Percentiles rank a stretch among this genome's conserved stretches.
These are phyloP conservation scores for Starmerella bombi DNA, from an alignment of 805 yeast species.

Conservation along the genomic window DNA sequence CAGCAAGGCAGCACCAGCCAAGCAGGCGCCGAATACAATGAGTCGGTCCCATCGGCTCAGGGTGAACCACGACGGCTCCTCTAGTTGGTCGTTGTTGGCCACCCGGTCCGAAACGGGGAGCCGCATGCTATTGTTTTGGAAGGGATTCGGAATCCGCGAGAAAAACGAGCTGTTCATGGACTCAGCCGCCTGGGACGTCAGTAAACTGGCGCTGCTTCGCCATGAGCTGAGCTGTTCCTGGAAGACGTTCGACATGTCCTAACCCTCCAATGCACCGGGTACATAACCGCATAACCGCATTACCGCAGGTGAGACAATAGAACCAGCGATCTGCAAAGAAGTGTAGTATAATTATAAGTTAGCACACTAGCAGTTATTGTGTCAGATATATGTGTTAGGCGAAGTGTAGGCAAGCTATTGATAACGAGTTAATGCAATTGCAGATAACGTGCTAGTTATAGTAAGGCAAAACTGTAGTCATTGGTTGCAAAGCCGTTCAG, in stretches of 20 bases:
- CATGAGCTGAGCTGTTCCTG: slow-evolving; percentile 27
- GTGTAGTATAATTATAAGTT: too few species aligned
- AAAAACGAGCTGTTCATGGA: slow-evolving; percentile 20
- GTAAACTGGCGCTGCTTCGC: slow-evolving; percentile 21
- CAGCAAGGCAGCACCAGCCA: slow-evolving; percentile 65
- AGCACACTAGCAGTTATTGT: too few species aligned
- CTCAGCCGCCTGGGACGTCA: slow-evolving; percentile 18
- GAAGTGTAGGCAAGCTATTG: too few species aligned
- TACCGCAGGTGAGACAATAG: too few species aligned
- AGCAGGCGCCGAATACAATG: slow-evolving; percentile 61
- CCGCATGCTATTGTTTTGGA: slow-evolving; percentile 17
- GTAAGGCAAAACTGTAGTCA: too few species aligned
- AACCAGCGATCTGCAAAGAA: too few species aligned
- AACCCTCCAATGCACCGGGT: too few species aligned
- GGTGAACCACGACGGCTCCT: slow-evolving; percentile 31
- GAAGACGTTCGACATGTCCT: slow-evolving; percentile 22
- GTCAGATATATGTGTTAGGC: too few species aligned
- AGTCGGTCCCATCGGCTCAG: slow-evolving; percentile 66
- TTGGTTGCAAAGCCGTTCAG: too few species aligned
- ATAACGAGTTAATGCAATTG: too few species aligned
- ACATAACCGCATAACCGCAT: too few species aligned
- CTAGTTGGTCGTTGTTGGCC: slow-evolving; percentile 21
- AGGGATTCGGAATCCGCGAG: slow-evolving; percentile 24
- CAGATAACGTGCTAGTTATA: too few species aligned
- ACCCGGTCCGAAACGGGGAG: slow-evolving; percentile 22